These are phyloP conservation scores for Hymenoscyphus infarciens DNA, from an alignment of 2,329 filamentous ascomycete genomes.

Conservation along the genomic window DNA sequence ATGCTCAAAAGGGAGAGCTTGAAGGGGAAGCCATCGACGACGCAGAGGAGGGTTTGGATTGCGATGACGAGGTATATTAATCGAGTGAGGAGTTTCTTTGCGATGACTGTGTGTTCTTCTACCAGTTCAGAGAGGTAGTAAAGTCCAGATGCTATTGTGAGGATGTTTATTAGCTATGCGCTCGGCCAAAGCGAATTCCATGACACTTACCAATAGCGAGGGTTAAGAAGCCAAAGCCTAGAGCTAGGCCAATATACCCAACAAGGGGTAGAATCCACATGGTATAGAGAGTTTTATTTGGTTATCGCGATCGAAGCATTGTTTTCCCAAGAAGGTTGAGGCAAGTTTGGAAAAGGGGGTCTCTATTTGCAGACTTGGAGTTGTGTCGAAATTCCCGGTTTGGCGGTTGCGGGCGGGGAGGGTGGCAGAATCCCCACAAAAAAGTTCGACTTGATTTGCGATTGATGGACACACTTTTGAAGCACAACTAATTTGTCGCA, in stretches of 20 bases:
- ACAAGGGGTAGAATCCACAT: conserved; percentile 94
- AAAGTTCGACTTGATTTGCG: conserved; percentile 14
- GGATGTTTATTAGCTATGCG: conserved; percentile 11
- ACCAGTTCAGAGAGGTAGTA: conserved; percentile 98
- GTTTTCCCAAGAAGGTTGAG: conserved; percentile 9
- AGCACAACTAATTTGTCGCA: neutral
- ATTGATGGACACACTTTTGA: neutral
- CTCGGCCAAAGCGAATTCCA: neutral
- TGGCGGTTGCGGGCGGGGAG: conserved; percentile 10
- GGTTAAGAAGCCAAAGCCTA: conserved; percentile 92
- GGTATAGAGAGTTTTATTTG: conserved; percentile 11
- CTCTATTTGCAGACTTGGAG: neutral
- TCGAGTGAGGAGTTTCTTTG: conserved; percentile 78
- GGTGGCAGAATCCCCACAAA: conserved; percentile 20
- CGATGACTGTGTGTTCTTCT: conserved; percentile 92
- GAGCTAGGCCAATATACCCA: conserved; percentile 79
- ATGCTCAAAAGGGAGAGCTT: conserved; percentile 71
- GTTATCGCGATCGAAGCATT: conserved; percentile 30
- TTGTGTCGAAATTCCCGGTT: neutral
- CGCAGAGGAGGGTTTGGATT: conserved; percentile 68
- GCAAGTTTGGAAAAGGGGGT: neutral
- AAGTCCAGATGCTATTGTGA: conserved; percentile 74
- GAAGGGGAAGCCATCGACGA: conserved; percentile 84
- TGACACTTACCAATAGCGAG: conserved; percentile 73
- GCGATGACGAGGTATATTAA: conserved; percentile 81